Percentiles rank a stretch among this genome's conserved stretches.
Conservation (phyloP, 2,329 filamentous ascomycete genomes). For the Cordyceps militaris region DNA sequence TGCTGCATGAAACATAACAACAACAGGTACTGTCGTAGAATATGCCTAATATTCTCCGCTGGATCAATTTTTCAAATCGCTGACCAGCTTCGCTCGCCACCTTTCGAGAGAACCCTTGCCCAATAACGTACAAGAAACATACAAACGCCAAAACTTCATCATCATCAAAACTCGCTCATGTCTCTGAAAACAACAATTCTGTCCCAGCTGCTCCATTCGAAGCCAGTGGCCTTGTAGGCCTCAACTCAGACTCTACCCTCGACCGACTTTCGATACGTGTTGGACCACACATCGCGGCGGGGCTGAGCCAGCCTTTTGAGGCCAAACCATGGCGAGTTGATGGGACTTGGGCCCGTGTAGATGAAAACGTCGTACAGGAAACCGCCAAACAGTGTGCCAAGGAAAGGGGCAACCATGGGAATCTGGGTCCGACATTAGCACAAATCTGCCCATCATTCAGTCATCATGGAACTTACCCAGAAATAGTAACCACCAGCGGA, state of each 20-base stretch:
- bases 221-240: background rate
- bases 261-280: constrained; percentile 23
- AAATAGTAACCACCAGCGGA: constrained; percentile 63
- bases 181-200: constrained; percentile 8
- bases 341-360: constrained; percentile 62
- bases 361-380: constrained; percentile 62
- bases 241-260: constrained; percentile 15
- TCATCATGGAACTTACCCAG: constrained; percentile 44
- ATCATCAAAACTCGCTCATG: background rate
- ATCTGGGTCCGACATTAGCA: constrained; percentile 37
- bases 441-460: background rate
- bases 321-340: constrained; percentile 61
- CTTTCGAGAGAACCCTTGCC: background rate
- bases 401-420: constrained; percentile 65
- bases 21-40: background rate
- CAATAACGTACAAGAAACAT: background rate
- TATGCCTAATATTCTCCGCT: background rate
- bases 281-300: constrained; percentile 30
- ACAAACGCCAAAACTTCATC: background rate
- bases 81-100: background rate
- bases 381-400: constrained; percentile 56
- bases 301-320: constrained; percentile 43
- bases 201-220: background rate
- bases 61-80: background rate
- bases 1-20: background rate